Evolutionary conservation across 2,329 filamentous ascomycete genomes (phyloP).

Genomic region (Fusarium lyarnte): DNA sequence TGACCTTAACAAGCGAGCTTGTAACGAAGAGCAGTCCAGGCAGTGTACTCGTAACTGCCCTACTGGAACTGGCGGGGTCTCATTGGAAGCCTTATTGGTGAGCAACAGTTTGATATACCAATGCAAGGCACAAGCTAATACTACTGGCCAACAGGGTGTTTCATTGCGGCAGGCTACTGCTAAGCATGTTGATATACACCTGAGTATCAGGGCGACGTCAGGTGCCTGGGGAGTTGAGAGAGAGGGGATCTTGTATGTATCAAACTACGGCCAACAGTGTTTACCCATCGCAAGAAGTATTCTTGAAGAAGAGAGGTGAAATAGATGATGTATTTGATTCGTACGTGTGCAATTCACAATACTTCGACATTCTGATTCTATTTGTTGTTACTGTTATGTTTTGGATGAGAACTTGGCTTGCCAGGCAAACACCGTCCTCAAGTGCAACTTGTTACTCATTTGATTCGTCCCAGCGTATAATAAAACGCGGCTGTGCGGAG

Average conservation of each 20-base stretch:
- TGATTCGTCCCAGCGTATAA: neutral
- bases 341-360: neutral
- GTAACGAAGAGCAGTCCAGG: neutral
- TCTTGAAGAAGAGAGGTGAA: neutral
- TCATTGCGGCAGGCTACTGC: too few species aligned
- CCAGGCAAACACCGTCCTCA: neutral
- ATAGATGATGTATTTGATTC: neutral
- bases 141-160: neutral
- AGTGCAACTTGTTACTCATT: neutral
- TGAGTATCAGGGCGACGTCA: neutral
- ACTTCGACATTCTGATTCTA: neutral
- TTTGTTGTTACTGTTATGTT: neutral
- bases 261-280: neutral
- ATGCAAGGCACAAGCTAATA: neutral
- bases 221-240: too few species aligned
- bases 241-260: neutral
- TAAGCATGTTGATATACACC: rapidly evolving
- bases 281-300: neutral
- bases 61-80: neutral
- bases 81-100: neutral
- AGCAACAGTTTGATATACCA: neutral
- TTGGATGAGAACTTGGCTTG: rapidly evolving
- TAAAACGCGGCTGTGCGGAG: neutral
- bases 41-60: neutral
- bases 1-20: neutral